Evolutionary conservation across 257 asterid species (phyloP), one percentile per base, ranked within the genome.

Genomic region (Agastache rugosa): DNA sequence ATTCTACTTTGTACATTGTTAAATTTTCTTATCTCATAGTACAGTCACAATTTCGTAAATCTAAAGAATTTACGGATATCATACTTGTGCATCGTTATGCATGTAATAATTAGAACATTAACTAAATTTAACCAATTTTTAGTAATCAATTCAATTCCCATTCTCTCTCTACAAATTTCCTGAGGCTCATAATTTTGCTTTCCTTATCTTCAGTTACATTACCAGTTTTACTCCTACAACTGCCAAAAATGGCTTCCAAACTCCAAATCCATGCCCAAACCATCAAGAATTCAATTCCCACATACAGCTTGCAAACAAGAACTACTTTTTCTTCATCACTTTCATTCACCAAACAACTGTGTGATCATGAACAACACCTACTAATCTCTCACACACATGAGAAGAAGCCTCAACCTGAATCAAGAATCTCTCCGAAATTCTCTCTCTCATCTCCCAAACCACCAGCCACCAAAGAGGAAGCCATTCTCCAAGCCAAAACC

Each of bases 401-500:
- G 23, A 83, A 67, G 39, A 83, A 67, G 39, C 74, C 72, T 22
- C 60, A 59, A 58, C 65, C 31, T 6, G 72, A 71, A 80, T 71
- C 90, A 77, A 68, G 73, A 80, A 72, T 63, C 69, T 27, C 73
- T 17, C 81, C 85, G 0, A 77, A 69, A 34, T 90, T 89, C 78
- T 69, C 85, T 12, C 61, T 77, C 31, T 83, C 92, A 79, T 78
- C 92, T 74, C 83, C 97, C 44, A 85, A 79, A 41, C 97, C 98
- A 54, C 97, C 97, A 27, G 60, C 84, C 65, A 80, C 91, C 8
- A 93, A 80, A 77, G 97, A 90, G 72, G 98, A 90, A 84, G 96
- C 97, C 56, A 83, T 91, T 74, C 83, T 87, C 47, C 97, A 93
- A 86, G 97, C 94, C 66, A 93, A 86, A 86, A 78, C 85, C 51